phyloP scores from a whole-genome alignment of 306 rosid genomes.

The Senna tora region DNA sequence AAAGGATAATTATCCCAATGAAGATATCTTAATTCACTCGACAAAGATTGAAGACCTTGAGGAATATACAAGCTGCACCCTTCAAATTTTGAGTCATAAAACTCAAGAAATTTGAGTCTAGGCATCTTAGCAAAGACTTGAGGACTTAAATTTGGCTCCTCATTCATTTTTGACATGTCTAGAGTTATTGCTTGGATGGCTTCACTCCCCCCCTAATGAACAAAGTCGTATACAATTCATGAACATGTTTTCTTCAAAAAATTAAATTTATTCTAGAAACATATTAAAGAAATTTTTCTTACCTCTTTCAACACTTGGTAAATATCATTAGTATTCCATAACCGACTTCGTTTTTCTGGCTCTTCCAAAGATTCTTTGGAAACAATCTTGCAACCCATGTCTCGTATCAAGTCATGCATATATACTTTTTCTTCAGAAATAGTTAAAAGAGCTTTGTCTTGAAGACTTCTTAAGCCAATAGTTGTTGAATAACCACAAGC shows the following conservation, averaged over 20 bases:
- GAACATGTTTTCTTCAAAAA: too few species aligned
- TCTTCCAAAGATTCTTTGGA: too few species aligned
- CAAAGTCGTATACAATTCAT: too few species aligned
- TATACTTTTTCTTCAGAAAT: background rate
- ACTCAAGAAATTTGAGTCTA: slow-evolving; percentile 19
- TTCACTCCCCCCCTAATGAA: slow-evolving; percentile 43
- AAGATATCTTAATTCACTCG: slow-evolving; percentile 24
- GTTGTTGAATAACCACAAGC: background rate
- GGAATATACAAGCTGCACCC: background rate
- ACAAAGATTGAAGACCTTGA: slow-evolving; percentile 25
- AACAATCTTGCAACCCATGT: background rate
- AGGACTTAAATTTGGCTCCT: background rate
- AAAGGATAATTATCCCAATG: slow-evolving; percentile 39
- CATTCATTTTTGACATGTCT: background rate
- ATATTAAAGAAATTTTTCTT: too few species aligned
- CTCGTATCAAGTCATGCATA: slow-evolving; percentile 1
- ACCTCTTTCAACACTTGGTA: too few species aligned
- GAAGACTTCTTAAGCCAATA: background rate
- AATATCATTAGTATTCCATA: too few species aligned
- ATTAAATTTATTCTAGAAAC: too few species aligned
- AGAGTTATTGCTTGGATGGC: slow-evolving; percentile 31
- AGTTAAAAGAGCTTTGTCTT: background rate
- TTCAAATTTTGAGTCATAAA: background rate
- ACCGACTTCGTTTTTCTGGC: too few species aligned
- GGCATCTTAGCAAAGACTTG: slow-evolving; percentile 31